These are phyloP conservation scores for Microbotryum silenes-acaulis DNA, from an alignment of 1,284 basidiomycete species.

Conservation along the genomic window DNA sequence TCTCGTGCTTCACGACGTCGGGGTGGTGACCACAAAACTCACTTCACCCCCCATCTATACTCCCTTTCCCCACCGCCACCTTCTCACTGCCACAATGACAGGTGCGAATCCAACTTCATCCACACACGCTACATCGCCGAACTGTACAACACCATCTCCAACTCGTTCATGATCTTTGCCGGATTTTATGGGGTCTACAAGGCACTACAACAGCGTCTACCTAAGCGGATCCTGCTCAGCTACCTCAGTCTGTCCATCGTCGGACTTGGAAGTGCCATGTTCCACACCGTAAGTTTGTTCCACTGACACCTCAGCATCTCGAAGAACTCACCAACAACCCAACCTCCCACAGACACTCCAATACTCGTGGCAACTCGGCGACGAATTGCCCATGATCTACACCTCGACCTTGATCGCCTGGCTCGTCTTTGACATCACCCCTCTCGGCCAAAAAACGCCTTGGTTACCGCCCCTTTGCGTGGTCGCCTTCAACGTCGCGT, in stretches of 20 bases:
- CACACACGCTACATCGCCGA: conserved; percentile 3
- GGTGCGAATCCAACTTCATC: conserved; percentile 13
- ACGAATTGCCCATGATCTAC: conserved; percentile 11
- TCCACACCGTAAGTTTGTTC: conserved; percentile 2
- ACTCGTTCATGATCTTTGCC: conserved; percentile 1
- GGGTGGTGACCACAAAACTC: no score
- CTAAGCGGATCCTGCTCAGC: not conserved
- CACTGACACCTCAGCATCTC: not conserved
- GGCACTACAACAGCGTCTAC: not conserved
- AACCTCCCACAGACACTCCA: not conserved
- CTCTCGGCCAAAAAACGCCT: not conserved
- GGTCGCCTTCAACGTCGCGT: not conserved
- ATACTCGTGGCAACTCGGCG: conserved; percentile 6
- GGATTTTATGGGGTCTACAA: conserved; percentile 2
- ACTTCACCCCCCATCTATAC: no score
- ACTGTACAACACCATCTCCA: conserved; percentile 1
- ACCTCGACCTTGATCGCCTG: not conserved
- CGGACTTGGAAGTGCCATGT: conserved; percentile 6
- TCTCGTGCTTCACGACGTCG: no score
- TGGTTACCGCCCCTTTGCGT: not conserved
- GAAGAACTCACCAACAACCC: no score
- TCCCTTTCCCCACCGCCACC: no score
- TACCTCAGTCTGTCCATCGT: not conserved
- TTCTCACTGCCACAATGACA: no score
- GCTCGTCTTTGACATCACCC: conserved; percentile 4